These are phyloP conservation scores for Pulveroboletus frians DNA, from an alignment of 768 basidiomycete genomes.

Conservation along the genomic window DNA sequence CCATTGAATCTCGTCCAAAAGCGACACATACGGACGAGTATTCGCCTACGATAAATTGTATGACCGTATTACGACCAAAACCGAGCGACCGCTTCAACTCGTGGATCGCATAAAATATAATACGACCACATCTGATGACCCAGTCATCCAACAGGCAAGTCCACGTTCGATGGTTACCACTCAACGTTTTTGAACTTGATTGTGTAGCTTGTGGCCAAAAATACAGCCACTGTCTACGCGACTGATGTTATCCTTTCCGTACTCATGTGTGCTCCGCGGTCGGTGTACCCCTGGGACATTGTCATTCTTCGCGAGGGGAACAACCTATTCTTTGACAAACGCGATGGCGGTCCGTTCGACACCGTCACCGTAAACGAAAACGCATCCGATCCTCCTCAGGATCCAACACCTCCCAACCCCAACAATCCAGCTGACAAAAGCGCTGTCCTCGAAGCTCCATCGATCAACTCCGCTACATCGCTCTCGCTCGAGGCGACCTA, in stretches of 20 bases:
- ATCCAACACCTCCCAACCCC: conserved; percentile 71
- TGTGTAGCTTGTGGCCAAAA: conserved; percentile 70
- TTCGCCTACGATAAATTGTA: conserved; percentile 92
- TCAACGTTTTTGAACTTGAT: conserved; percentile 4
- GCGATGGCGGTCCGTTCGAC: conserved; percentile 95
- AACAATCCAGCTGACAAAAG: conserved; percentile 70
- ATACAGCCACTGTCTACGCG: conserved; percentile 82
- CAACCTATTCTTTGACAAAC: conserved; percentile 94
- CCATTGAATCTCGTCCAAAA: conserved; percentile 28
- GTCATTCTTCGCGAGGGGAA: conserved; percentile 91
- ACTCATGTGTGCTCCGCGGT: conserved; percentile 93
- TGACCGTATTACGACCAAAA: conserved; percentile 93
- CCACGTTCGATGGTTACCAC: background rate
- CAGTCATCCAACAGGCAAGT: conserved; percentile 84
- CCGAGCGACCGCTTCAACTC: conserved; percentile 83
- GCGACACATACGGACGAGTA: conserved; percentile 83
- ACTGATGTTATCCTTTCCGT: conserved; percentile 94
- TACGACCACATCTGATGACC: conserved; percentile 96
- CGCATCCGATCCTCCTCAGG: conserved; percentile 88
- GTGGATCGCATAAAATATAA: conserved; percentile 97
- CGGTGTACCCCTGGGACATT: conserved; percentile 98
- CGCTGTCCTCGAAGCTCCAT: conserved; percentile 60
- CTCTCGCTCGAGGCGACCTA: conserved; percentile 96
- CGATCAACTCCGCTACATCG: conserved; percentile 90
- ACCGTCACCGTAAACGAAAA: conserved; percentile 99